Evolutionary conservation across 2,329 filamentous ascomycete genomes (phyloP).

Genomic region (Zopfia rhizophila): DNA sequence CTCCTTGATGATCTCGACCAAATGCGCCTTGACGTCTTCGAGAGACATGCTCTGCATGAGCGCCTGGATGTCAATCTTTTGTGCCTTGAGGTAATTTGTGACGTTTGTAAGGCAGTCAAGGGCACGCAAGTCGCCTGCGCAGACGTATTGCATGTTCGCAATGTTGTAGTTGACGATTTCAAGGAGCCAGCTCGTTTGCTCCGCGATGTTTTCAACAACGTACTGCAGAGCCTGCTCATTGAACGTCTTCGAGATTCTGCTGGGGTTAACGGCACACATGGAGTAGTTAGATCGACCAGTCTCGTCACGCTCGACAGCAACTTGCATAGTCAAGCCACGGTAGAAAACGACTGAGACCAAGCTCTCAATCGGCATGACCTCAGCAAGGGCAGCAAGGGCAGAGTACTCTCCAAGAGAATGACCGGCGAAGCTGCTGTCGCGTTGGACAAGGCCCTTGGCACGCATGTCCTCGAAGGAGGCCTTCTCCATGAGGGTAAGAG

Average conservation of each 20-base stretch:
- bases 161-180: slow-evolving; percentile 98
- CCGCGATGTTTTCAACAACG: slow-evolving; percentile 93
- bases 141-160: slow-evolving; percentile 76
- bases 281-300: slow-evolving; percentile 96
- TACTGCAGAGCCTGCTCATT: slow-evolving; percentile 97
- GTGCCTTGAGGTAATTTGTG: slow-evolving; percentile 93
- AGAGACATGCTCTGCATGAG: slow-evolving; percentile 87
- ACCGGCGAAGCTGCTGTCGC: slow-evolving; percentile 96
- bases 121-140: slow-evolving; percentile 73
- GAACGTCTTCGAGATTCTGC: slow-evolving; percentile 97
- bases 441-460: slow-evolving; percentile 92
- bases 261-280: slow-evolving; percentile 99
- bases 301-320: slow-evolving; percentile 95
- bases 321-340: slow-evolving; percentile 98
- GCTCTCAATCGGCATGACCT: slow-evolving; percentile 99
- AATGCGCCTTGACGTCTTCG: slow-evolving; percentile 89
- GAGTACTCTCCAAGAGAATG: slow-evolving; percentile 99
- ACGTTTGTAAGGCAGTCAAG: slow-evolving; percentile 77
- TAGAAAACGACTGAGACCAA: slow-evolving; percentile 99
- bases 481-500: slow-evolving; percentile 99
- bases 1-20: slow-evolving; percentile 89
- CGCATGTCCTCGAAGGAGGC: slow-evolving; percentile 99
- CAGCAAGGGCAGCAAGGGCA: slow-evolving; percentile 91
- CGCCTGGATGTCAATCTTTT: slow-evolving; percentile 96
- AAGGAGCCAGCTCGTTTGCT: slow-evolving; percentile 92